A percentile compares a stretch with the other conserved stretches of the same genome.
phyloP scores from a whole-genome alignment of 2,329 filamentous ascomycete genomes.

The Fusarium continuum region DNA sequence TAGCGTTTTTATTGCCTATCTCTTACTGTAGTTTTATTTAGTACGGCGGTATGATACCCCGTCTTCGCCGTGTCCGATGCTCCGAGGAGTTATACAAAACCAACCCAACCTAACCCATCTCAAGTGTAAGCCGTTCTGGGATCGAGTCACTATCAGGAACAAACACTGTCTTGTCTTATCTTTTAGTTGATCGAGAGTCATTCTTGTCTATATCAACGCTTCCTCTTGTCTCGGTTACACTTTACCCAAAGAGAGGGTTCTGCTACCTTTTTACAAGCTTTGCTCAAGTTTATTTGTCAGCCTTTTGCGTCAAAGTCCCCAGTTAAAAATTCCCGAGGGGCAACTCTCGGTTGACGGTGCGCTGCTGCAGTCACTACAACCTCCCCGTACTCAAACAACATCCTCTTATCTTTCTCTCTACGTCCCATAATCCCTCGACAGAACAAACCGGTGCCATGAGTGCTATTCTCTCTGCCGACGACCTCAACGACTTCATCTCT shows the following conservation, averaged over 20 bases:
- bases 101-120: background rate
- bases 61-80: conserved; percentile 20
- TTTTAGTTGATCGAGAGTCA: background rate
- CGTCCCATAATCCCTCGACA: background rate
- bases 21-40: conserved; percentile 5
- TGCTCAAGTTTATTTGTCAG: conserved; percentile 40
- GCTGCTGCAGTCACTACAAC: conserved; percentile 7
- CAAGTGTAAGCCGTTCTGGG: background rate
- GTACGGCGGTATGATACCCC: conserved; percentile 18
- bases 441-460: conserved; percentile 72
- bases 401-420: background rate
- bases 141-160: conserved; percentile 4
- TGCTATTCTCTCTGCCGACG: conserved; percentile 94
- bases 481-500: conserved; percentile 98
- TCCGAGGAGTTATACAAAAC: conserved; percentile 39
- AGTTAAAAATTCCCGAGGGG: conserved; percentile 14
- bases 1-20: conserved; percentile 45
- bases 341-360: conserved; percentile 8
- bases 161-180: conserved; percentile 18
- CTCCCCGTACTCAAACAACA: conserved; percentile 3
- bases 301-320: conserved; percentile 14
- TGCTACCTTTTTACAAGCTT: background rate
- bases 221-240: background rate
- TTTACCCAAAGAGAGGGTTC: background rate
- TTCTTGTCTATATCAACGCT: background rate